Base-by-base conservation (phyloP, 345 rosid species). In the Eucalyptus pauciflora region DNA sequence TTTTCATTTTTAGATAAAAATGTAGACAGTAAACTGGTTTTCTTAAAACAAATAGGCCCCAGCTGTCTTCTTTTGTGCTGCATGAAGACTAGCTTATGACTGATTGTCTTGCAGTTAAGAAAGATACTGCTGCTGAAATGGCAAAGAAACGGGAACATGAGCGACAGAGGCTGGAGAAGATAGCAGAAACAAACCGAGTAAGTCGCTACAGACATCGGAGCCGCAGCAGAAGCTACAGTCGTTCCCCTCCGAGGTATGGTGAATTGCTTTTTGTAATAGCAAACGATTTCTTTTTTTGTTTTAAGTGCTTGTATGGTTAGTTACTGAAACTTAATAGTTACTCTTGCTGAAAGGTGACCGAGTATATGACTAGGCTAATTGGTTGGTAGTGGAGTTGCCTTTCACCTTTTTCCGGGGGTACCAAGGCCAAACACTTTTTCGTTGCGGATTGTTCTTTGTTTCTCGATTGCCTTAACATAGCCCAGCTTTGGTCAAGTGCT, bases 111-210 rank as follows among this genome's bases (percentile, higher is more conserved):
- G 88, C 96, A 98, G 99, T 98, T 91, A 98, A 96, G 93, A 98
- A 98, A 88, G 99, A 98, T 91, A 94, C 98, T 91, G 99, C 97
- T 87, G 95, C 96, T 46, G 99, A 96, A 92, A 95, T 93, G 87
- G 98, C 98, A 89, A 98, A 98, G 93, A 98, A 97, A 89, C 92
- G 94, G 92, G 99, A 98, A 91, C 99, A 95, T 88, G 99, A 98
- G 93, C 94, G 93, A 49, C 99, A 96, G 87, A 96, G 99, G 93
- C 94, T 92, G 92, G 99, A 95, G 92, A 98, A 96, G 89, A 94
- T 97, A 81, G 97, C 98, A 48, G 99, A 98, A 94, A 96, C 99
- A 91, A 98, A 95, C 91, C 94, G 96, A 86, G 87, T 94, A 89
- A 94, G 96, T 91, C 92, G 94, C 86, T 86, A 88, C 80, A 94